Conservation (phyloP, 495 filamentous ascomycete species). For the Podospora sp. region DNA sequence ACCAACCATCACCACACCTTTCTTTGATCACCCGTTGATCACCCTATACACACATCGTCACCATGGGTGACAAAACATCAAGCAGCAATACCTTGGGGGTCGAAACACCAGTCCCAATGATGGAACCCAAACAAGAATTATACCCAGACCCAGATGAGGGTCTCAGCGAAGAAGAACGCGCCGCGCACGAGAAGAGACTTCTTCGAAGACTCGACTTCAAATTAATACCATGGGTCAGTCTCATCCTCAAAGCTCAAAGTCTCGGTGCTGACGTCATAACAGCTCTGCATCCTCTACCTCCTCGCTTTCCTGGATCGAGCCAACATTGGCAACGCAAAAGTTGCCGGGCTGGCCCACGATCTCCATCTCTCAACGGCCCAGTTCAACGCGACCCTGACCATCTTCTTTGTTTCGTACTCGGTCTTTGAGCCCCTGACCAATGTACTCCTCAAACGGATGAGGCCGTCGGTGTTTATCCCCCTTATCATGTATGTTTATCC, state of each 20-base stretch:
- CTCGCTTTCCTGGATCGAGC: slow-evolving; percentile 81
- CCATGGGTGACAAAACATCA: not conserved
- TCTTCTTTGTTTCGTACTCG: slow-evolving; percentile 93
- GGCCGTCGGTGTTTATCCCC: slow-evolving; percentile 59
- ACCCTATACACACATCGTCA: not conserved
- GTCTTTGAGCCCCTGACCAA: slow-evolving; percentile 88
- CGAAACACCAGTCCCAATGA: not conserved
- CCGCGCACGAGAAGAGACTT: slow-evolving; percentile 41
- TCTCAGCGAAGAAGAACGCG: not conserved
- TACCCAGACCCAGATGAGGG: not conserved
- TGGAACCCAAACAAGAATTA: not conserved
- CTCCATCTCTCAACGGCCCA: slow-evolving; percentile 56
- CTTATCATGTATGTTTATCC: slow-evolving; percentile 63
- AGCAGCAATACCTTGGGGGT: not conserved
- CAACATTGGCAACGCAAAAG: slow-evolving; percentile 88
- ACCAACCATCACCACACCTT: too few species aligned
- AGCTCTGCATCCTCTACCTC: slow-evolving; percentile 78
- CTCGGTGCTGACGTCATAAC: not conserved
- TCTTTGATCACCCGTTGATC: too few species aligned
- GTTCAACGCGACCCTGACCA: slow-evolving; percentile 77
- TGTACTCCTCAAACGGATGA: slow-evolving; percentile 74
- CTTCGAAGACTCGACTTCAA: slow-evolving; percentile 70
- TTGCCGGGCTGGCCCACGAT: slow-evolving; percentile 54
- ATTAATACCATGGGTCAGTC: slow-evolving; percentile 66
- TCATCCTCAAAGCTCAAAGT: slow-evolving; percentile 27